These are phyloP conservation scores for Orbilia javanica DNA, from an alignment of 2,329 filamentous ascomycete genomes.

Conservation along the genomic window DNA sequence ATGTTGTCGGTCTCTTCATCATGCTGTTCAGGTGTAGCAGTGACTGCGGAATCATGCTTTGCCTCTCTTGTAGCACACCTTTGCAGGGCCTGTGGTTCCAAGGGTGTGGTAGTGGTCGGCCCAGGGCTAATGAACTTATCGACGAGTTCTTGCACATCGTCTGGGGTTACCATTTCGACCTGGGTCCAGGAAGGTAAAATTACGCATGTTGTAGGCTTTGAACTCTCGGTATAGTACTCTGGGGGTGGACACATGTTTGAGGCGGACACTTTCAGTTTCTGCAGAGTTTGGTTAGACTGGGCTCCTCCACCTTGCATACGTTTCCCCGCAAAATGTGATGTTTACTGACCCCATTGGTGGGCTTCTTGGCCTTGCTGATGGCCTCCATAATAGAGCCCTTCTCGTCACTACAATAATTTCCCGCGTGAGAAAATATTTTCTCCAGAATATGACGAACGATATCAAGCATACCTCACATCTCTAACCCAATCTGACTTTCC, in stretches of 20 bases:
- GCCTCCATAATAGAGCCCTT: constrained; percentile 86
- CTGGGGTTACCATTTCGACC: constrained; percentile 84
- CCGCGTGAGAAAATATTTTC: not conserved
- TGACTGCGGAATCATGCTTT: constrained; percentile 5
- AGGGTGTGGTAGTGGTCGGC: constrained; percentile 79
- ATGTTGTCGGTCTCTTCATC: not conserved
- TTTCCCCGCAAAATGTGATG: constrained; percentile 1
- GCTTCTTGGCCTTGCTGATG: constrained; percentile 66
- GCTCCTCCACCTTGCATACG: not conserved
- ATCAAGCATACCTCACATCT: constrained; percentile 73
- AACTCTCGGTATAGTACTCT: constrained; percentile 70
- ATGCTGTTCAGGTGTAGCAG: not conserved
- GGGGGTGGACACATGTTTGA: constrained; percentile 87
- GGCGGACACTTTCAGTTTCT: constrained; percentile 90
- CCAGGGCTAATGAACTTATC: constrained; percentile 76
- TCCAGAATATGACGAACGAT: not conserved
- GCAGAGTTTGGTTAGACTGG: constrained; percentile 33
- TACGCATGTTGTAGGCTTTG: constrained; percentile 78
- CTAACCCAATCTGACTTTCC: constrained; percentile 95
- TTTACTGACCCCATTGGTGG: constrained; percentile 43
- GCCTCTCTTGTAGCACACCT: constrained; percentile 5
- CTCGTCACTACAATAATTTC: constrained; percentile 72
- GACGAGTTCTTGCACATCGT: constrained; percentile 77
- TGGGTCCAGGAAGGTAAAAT: constrained; percentile 87
- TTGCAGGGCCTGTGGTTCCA: constrained; percentile 63